Evolutionary conservation across 2,329 filamentous ascomycete species (phyloP).

Genomic region (Claviceps sorghi): DNA sequence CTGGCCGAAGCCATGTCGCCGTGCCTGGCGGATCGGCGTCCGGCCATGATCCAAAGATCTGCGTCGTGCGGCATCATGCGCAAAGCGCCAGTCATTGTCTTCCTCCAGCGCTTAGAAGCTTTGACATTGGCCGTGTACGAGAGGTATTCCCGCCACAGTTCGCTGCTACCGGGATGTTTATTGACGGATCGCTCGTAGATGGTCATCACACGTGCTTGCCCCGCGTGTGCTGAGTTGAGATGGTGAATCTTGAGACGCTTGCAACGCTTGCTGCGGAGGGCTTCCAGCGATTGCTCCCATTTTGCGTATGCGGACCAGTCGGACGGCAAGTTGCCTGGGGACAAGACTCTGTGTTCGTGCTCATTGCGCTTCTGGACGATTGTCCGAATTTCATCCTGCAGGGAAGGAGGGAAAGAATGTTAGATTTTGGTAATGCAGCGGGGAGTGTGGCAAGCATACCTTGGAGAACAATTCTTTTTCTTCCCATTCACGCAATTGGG

Average conservation of each 20-base stretch:
- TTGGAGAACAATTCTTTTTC: conserved; percentile 80
- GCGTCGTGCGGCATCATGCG: conserved; percentile 74
- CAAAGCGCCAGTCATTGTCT: conserved; percentile 52
- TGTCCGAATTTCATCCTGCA: conserved; percentile 74
- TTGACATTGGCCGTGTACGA: conserved; percentile 59
- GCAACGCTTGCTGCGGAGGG: conserved; percentile 68
- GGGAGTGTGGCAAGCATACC: conserved; percentile 27
- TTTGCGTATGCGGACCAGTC: conserved; percentile 77
- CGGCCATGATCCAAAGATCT: conserved; percentile 76
- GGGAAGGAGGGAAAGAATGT: not conserved
- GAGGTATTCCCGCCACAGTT: conserved; percentile 83
- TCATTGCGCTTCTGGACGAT: conserved; percentile 85
- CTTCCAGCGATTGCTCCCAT: conserved; percentile 56
- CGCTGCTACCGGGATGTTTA: conserved; percentile 68
- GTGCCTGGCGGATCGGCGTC: conserved; percentile 59
- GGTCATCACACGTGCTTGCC: conserved; percentile 72
- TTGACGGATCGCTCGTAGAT: conserved; percentile 76
- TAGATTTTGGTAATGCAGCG: not conserved
- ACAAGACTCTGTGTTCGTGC: conserved; percentile 82
- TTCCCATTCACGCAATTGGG: conserved; percentile 84
- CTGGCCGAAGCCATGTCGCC: conserved; percentile 79
- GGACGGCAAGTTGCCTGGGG: conserved; percentile 57
- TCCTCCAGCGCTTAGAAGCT: conserved; percentile 51
- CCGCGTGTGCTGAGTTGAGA: conserved; percentile 49
- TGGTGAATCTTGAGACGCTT: conserved; percentile 63